A percentile compares a stretch with the other conserved stretches of the same genome.
These are phyloP conservation scores for Saccharomycopsis babjevae DNA, from an alignment of 805 yeast genomes.

Conservation along the genomic window DNA sequence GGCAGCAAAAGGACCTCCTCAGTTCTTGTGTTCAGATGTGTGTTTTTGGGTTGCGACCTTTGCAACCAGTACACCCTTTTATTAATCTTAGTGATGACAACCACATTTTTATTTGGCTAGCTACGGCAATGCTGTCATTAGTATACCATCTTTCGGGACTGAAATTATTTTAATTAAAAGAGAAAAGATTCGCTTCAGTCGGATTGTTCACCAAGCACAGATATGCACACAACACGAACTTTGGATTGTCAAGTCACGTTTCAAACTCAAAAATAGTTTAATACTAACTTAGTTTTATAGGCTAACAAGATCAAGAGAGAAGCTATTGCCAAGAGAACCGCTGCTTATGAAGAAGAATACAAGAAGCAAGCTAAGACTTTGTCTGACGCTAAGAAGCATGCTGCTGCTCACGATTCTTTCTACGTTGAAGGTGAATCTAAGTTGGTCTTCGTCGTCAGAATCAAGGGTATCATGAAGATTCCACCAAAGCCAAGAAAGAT, in stretches of 20 bases:
- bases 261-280: too few species aligned
- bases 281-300: constrained; percentile 21
- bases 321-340: constrained; percentile 85
- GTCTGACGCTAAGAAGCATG: constrained; percentile 81
- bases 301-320: constrained; percentile 49
- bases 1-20: not conserved
- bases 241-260: too few species aligned
- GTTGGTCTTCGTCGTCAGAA: constrained; percentile 93
- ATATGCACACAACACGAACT: too few species aligned
- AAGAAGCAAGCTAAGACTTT: constrained; percentile 83
- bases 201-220: not conserved
- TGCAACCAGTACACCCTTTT: not conserved
- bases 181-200: not conserved
- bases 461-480: constrained; percentile 98
- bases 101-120: constrained; percentile 14
- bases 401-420: constrained; percentile 89
- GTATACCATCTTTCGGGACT: constrained; percentile 20
- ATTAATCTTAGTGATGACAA: constrained; percentile 14
- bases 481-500: constrained; percentile 99
- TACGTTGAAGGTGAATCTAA: constrained; percentile 92
- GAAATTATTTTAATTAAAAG: constrained; percentile 19
- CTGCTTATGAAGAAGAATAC: constrained; percentile 94
- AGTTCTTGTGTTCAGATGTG: constrained; percentile 5
- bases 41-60: not conserved
- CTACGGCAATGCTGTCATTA: constrained; percentile 17